phyloP scores from a whole-genome alignment of 768 basidiomycete genomes.

The Floccularia luteovirens region DNA sequence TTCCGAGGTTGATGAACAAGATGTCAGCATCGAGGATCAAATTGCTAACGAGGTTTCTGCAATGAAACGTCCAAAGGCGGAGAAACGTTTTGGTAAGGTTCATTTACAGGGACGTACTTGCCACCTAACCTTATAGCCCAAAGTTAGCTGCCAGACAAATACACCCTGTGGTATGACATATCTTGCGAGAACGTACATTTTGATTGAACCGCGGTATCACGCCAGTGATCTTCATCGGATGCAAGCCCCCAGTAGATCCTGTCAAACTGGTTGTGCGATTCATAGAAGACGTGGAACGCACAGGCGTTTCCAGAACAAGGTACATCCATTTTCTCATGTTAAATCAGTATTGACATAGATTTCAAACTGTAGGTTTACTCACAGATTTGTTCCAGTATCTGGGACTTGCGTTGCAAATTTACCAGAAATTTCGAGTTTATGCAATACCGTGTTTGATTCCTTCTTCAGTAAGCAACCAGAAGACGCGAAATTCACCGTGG shows the following conservation, averaged over 20 bases:
- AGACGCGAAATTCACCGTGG: constrained; percentile 41
- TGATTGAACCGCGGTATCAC: constrained; percentile 4
- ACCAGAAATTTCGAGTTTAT: constrained; percentile 60
- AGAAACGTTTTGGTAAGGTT: constrained; percentile 54
- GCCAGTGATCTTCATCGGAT: constrained; percentile 74
- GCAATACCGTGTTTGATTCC: constrained; percentile 40
- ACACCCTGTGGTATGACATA: constrained; percentile 61
- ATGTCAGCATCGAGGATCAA: constrained; percentile 58
- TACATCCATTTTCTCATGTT: constrained; percentile 14
- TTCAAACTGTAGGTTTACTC: constrained; percentile 42
- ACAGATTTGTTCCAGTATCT: constrained; percentile 67
- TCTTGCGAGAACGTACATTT: constrained; percentile 1
- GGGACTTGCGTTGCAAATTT: constrained; percentile 61
- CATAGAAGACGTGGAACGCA: constrained; percentile 51
- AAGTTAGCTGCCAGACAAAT: constrained; percentile 74
- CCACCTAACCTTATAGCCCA: constrained; percentile 4
- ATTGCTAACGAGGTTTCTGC: constrained; percentile 65
- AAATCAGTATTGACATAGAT: neutral
- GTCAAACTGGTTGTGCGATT: constrained; percentile 60
- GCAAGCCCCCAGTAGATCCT: constrained; percentile 71
- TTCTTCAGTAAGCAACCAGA: constrained; percentile 42
- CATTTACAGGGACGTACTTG: neutral
- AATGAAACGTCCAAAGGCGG: constrained; percentile 58
- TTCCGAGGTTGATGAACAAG: constrained; percentile 26
- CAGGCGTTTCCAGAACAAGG: constrained; percentile 63